These are phyloP conservation scores for Dioscorea zingiberensis DNA, from an alignment of 106 monocot genomes.

Conservation along the genomic window DNA sequence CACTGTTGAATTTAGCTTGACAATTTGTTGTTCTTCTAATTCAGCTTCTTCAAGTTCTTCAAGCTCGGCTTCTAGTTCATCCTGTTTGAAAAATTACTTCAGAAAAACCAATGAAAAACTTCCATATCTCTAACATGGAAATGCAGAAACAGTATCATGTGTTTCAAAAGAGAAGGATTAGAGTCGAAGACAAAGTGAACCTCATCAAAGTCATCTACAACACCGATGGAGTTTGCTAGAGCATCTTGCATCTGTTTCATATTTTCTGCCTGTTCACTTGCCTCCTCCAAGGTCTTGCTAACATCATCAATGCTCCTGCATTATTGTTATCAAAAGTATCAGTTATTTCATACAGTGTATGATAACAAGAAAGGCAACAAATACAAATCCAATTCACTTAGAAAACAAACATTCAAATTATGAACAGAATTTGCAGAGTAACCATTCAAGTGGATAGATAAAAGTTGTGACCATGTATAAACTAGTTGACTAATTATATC, in stretches of 20 bases:
- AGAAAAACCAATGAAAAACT: neutral
- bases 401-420: no score
- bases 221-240: conserved; percentile 34
- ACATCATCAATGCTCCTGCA: conserved; percentile 49
- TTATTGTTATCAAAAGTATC: neutral
- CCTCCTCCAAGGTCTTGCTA: conserved; percentile 42
- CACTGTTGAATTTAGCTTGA: conserved; percentile 5
- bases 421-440: no score
- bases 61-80: conserved; percentile 65
- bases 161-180: neutral
- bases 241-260: conserved; percentile 72
- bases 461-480: neutral
- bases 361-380: neutral
- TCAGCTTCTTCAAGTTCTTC: conserved; percentile 37
- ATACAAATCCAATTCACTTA: no score
- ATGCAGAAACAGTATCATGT: no score
- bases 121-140: neutral
- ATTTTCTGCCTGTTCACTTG: conserved; percentile 34
- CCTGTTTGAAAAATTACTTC: conserved; percentile 12
- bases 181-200: conserved; percentile 5
- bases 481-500: neutral
- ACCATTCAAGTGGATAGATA: no score
- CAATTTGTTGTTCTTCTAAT: conserved; percentile 14
- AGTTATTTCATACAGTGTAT: neutral
- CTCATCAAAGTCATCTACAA: conserved; percentile 52